Evolutionary conservation across 306 rosid species (phyloP), one percentile per base, ranked within the genome.

Genomic region (Cicer arietinum): DNA sequence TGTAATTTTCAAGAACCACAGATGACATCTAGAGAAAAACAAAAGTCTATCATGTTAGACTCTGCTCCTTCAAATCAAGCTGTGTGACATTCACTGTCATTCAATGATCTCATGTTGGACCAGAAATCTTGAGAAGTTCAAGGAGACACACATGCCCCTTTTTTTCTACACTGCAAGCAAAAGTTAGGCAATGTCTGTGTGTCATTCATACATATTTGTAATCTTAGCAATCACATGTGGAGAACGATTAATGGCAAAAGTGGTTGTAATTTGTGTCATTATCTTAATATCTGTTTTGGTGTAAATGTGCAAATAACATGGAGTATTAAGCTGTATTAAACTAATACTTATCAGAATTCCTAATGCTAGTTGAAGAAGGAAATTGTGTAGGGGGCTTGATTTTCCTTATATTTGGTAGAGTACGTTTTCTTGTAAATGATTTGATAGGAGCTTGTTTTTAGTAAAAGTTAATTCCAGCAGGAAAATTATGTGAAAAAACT

Each of bases 1-100:
- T 74, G 22, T 4, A 17, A 17, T 54, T 43, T 67, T 46, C 78
- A 83, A 93, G 97, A 85, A 66, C 86, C 98, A 78, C 86, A 83
- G 53, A 67, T 83, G 64, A 63, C 81, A 16, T 81, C 68, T 7
- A 86, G 66, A 87, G 88, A 83, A 43, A 83, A 81, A 79, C 81
- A 78, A 39, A 87, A 80, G 74, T 48, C 81, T 57, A 69, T 68
- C 76, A 67, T 60, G 45, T 56, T 50, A 30, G 87, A 67, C 53
- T 53, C 84, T 45, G 62, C 76, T 16, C 61, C 78, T 78, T 77
- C 84, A 46, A 80, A 82, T 76, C 74, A 79, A 79, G 50, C 84
- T 75, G 70, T 82, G 52, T 85, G 62, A 80, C 77, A 52, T 52
- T 68, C 48, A 44, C 14, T 50, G 74, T 78, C 82, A 61, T 75